Conservation (phyloP, 148 eudicot genomes). For the Silene uniflora region DNA sequence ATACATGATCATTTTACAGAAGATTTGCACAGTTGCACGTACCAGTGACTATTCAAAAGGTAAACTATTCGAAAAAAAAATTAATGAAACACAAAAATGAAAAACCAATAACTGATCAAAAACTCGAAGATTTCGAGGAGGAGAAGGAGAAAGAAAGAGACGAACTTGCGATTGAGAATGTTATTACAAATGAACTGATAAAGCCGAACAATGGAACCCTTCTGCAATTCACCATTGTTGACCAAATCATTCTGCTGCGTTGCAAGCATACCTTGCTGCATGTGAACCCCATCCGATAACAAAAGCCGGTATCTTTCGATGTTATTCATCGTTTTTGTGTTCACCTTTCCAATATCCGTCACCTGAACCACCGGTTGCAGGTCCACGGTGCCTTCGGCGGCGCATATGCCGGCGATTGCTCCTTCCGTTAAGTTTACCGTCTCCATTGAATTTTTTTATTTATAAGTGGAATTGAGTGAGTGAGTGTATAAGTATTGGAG, state of each 20-base stretch:
- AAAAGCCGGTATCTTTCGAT: constrained; percentile 53
- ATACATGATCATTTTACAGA: too few relatives aligned
- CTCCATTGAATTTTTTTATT: neutral
- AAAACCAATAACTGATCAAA: too few relatives aligned
- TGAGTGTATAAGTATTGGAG: neutral
- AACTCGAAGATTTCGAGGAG: neutral
- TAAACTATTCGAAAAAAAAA: too few relatives aligned
- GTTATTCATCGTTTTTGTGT: neutral
- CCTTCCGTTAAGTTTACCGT: neutral
- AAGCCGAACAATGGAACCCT: constrained; percentile 57
- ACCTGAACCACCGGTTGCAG: constrained; percentile 10
- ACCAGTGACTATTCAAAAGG: too few relatives aligned
- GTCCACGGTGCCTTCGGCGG: neutral
- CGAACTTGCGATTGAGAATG: constrained; percentile 48
- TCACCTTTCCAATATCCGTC: neutral
- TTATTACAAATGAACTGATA: constrained; percentile 40
- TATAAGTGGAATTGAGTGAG: neutral
- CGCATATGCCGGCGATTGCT: neutral
- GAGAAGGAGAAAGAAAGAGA: neutral
- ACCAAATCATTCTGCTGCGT: constrained; percentile 65
- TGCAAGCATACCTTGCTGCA: constrained; percentile 77
- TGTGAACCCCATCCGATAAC: constrained; percentile 57
- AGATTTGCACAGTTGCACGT: too few relatives aligned
- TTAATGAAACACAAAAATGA: too few relatives aligned
- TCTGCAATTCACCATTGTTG: constrained; percentile 36